Percentiles rank a stretch among this genome's conserved stretches.
These are phyloP conservation scores for Sarcodon aspratus DNA, from an alignment of 768 basidiomycete genomes.

Conservation along the genomic window DNA sequence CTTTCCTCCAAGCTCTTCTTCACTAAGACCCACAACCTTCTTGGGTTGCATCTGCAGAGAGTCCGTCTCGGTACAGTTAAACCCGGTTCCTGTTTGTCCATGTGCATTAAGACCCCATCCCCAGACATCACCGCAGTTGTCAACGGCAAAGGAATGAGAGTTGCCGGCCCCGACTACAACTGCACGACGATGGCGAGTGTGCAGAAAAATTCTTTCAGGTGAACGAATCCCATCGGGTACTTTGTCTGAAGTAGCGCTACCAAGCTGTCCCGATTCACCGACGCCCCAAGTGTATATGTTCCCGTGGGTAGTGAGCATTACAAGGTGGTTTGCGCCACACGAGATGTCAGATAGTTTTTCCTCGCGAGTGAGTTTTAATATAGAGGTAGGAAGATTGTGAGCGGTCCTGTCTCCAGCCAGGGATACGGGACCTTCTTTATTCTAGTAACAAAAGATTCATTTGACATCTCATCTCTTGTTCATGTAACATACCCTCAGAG, in stretches of 20 bases:
- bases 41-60: neutral
- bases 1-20: constrained; percentile 18
- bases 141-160: constrained; percentile 36
- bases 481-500: constrained; percentile 23
- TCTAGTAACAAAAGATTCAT: neutral
- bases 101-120: constrained; percentile 37
- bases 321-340: constrained; percentile 33
- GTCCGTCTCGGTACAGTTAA: neutral
- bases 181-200: constrained; percentile 17
- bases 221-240: constrained; percentile 23
- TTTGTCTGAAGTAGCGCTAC: constrained; percentile 30
- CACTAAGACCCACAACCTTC: neutral
- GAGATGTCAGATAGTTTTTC: constrained; percentile 24
- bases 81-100: constrained; percentile 27
- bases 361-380: neutral
- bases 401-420: constrained; percentile 13
- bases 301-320: constrained; percentile 32
- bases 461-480: neutral
- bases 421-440: constrained; percentile 18
- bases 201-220: constrained; percentile 28
- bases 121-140: constrained; percentile 28
- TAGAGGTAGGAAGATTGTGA: constrained; percentile 14
- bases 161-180: constrained; percentile 29
- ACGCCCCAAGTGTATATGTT: constrained; percentile 33
- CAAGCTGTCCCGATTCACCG: constrained; percentile 32